A percentile compares a stretch with the other conserved stretches of the same genome.
Evolutionary conservation across 192 early-diverging fungal genomes (phyloP).

Genomic region (Obelidium mucronatum): DNA sequence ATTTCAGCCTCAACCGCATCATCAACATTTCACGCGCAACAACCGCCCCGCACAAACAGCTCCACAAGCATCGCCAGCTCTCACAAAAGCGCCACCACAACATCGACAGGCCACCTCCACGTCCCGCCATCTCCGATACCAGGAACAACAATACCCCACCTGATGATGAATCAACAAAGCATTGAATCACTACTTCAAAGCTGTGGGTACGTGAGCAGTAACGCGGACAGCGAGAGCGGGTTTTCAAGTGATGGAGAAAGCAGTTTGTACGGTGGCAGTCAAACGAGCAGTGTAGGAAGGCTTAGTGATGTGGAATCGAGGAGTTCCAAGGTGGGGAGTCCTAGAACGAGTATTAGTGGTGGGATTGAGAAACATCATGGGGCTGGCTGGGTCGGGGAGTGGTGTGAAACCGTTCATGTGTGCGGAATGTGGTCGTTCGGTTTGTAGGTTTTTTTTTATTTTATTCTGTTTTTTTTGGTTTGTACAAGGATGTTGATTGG

Average conservation of each 20-base stretch:
- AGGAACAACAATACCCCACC: not conserved
- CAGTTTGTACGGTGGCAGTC: not conserved
- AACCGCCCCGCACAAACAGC: not conserved
- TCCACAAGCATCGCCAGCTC: not conserved
- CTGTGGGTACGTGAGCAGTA: not conserved
- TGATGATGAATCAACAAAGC: not conserved
- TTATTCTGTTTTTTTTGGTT: not conserved
- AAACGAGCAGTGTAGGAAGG: not conserved
- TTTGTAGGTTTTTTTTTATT: not conserved
- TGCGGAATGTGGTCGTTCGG: slow-evolving; percentile 3
- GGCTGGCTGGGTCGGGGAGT: not conserved
- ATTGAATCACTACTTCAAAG: not conserved
- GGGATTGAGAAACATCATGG: not conserved
- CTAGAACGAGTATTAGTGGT: not conserved
- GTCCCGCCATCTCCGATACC: not conserved
- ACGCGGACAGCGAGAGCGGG: not conserved
- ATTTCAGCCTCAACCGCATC: not conserved
- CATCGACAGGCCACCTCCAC: not conserved
- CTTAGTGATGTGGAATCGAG: not conserved
- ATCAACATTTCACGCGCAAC: not conserved
- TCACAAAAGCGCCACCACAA: not conserved
- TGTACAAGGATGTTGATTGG: not conserved
- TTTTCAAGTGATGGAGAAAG: slow-evolving; percentile 1
- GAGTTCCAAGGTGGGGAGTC: not conserved
- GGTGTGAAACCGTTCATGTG: slow-evolving; percentile 8